A percentile compares a stretch with the other conserved stretches of the same genome.
Conservation (phyloP, 2,329 filamentous ascomycete species). For the Neofusicoccum kwambonambiense region DNA sequence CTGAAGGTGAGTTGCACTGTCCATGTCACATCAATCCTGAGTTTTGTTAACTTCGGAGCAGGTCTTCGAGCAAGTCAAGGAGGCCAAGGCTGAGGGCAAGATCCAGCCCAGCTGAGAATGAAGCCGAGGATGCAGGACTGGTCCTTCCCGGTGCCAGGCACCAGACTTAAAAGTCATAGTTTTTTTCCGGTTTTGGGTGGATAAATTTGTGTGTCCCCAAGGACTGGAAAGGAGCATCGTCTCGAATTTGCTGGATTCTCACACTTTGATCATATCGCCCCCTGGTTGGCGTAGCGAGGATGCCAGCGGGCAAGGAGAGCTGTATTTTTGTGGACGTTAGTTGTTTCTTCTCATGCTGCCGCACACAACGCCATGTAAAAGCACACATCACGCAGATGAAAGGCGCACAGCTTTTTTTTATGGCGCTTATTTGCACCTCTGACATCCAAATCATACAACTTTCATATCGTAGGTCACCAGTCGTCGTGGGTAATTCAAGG, state of each 20-base stretch:
- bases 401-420: not conserved
- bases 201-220: not conserved
- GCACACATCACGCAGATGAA: conserved; percentile 1
- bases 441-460: not conserved
- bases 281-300: not conserved
- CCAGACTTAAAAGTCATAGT: not conserved
- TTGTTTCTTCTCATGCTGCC: conserved; percentile 3
- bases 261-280: not conserved
- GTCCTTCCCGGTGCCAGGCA: not conserved
- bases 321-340: not conserved
- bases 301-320: not conserved
- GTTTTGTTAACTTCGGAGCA: conserved; percentile 31
- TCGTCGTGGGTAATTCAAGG: not conserved
- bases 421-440: not conserved
- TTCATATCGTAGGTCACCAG: not conserved
- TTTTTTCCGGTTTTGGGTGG: not conserved
- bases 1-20: conserved; percentile 67
- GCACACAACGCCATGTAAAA: conserved; percentile 4
- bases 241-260: not conserved
- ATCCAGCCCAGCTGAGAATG: not conserved
- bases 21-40: not conserved
- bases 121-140: not conserved
- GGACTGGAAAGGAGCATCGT: not conserved
- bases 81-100: conserved; percentile 48
- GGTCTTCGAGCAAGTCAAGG: conserved; percentile 94